Conservation (phyloP, 225 moss, liverwort and hornwort species). For the Neckera pumila region DNA sequence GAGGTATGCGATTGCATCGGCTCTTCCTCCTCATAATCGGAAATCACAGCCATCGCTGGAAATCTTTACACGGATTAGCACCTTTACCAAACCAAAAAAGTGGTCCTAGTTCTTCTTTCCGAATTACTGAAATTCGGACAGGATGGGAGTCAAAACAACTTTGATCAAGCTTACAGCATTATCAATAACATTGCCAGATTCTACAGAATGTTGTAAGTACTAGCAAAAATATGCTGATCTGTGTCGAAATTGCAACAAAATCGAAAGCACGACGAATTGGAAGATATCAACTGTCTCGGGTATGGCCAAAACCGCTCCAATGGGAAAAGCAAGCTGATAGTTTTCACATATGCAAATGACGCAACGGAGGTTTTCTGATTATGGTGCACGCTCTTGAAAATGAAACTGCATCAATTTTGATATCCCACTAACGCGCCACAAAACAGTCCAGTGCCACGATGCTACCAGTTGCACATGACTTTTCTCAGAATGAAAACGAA, state of each 20-base stretch:
- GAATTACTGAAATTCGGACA: not conserved
- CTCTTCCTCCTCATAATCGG: slow-evolving; percentile 70
- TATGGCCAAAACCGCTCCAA: not conserved
- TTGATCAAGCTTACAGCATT: not conserved
- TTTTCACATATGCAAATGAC: not conserved
- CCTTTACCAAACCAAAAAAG: not conserved
- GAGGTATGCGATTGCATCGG: not conserved
- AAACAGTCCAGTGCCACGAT: not conserved
- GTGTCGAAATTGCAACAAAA: not conserved
- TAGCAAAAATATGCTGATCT: not conserved
- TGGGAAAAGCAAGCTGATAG: not conserved
- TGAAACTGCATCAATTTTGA: not conserved
- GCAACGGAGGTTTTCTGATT: not conserved
- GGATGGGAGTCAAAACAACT: not conserved
- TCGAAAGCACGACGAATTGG: not conserved
- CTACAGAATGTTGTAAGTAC: not conserved
- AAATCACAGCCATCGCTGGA: slow-evolving; percentile 74
- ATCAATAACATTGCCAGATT: not conserved
- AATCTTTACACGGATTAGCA: not conserved
- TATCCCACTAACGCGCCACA: not conserved
- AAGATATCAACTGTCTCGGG: not conserved
- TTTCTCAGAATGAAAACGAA: not conserved
- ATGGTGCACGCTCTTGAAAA: not conserved
- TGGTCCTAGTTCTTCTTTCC: not conserved
- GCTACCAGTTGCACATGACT: not conserved